These are phyloP conservation scores for Papiliotrema nemorosa DNA, from an alignment of 1,284 basidiomycete genomes.

Conservation along the genomic window DNA sequence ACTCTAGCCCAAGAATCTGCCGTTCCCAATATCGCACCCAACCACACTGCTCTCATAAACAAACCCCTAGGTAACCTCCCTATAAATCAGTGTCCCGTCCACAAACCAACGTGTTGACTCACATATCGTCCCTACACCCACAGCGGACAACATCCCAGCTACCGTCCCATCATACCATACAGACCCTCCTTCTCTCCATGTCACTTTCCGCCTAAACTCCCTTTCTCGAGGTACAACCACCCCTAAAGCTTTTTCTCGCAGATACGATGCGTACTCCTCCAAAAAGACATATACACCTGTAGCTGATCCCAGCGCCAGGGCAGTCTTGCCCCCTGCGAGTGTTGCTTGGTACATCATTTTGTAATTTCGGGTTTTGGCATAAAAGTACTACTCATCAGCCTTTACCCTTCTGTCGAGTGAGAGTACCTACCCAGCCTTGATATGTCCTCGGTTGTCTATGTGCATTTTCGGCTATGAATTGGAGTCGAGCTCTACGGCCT, in stretches of 20 bases:
- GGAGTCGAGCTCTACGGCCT: conserved; percentile 36
- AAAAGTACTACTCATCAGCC: conserved; percentile 41
- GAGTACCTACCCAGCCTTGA: conserved; percentile 46
- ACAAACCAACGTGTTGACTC: conserved; percentile 15
- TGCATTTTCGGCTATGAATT: conserved; percentile 49
- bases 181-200: conserved; percentile 34
- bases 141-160: conserved; percentile 36
- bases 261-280: conserved; percentile 40
- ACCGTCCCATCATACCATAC: conserved; percentile 41
- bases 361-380: conserved; percentile 50
- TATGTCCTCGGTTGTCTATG: conserved; percentile 46
- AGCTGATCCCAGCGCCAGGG: conserved; percentile 32
- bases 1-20: conserved; percentile 32
- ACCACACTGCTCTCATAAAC: conserved; percentile 29
- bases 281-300: conserved; percentile 32
- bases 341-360: conserved; percentile 37
- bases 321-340: conserved; percentile 34
- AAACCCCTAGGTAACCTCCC: conserved; percentile 41
- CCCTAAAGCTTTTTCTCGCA: conserved; percentile 26
- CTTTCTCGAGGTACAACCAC: neutral
- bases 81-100: conserved; percentile 7
- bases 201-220: conserved; percentile 13
- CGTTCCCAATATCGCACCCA: conserved; percentile 37
- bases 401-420: neutral
- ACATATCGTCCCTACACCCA: conserved; percentile 34